Evolutionary conservation across 1,139 yeast genomes (phyloP), one percentile per base, ranked within the genome.

Genomic region (Arxiozyma heterogenica): DNA sequence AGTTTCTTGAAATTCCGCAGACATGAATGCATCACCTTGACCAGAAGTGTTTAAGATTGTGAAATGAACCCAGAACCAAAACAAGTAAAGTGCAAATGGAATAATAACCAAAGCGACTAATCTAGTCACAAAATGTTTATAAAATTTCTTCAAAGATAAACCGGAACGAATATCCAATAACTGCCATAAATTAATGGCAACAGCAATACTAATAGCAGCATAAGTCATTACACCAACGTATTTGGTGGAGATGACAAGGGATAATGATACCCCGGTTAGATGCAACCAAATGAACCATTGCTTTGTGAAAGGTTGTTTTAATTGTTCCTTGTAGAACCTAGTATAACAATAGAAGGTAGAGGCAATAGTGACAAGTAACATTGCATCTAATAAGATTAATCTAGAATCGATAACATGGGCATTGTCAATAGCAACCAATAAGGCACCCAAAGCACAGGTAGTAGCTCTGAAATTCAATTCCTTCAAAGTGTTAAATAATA

Each of bases 31-130:
- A 70, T 94, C 98, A 57, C 99, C 99, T 7, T 98, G 94, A 41
- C 99, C 99, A 1, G 98, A 90, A 62, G 81, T 83, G 57, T 72
- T 79, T 63, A 94, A 80, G 47, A 93, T 77, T 44, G 82, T 78
- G 71, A 94, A 93, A 71, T 94, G 99, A 55, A 91, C 78, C 72
- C 83, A 89, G 74, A 94, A 94, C 98, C 98, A 94, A 66, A 83
- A 85, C 65, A 94, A 75, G 69, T 88, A 94, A 62, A 93, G 78
- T 44, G 80, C 60, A 67, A 93, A 88, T 38, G 99, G 99, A 39
- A 90, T 71, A 17, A 88, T 75, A 57, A 93, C 80, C 61, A 94
- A 78, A 1, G 86, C 79, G 67, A 83, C 78, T 38, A 85, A 74
- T 65, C 98, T 80, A 4, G 95, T 91, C 42, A 78, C 69, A 63